Percentiles rank a stretch among this genome's conserved stretches.
Evolutionary conservation across 2,329 filamentous ascomycete genomes (phyloP).

Genomic region (Amauroascus niger): DNA sequence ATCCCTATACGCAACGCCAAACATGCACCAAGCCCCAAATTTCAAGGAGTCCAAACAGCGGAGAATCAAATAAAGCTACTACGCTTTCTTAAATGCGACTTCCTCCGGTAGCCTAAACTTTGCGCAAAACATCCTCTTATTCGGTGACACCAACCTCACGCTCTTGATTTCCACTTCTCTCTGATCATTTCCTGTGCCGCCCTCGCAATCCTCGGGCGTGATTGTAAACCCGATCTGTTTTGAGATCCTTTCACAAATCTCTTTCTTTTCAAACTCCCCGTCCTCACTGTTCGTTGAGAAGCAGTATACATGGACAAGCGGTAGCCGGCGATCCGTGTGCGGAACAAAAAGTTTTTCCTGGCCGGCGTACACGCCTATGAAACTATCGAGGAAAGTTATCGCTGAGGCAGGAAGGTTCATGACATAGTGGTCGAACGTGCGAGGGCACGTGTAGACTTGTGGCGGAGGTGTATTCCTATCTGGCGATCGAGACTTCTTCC

Average conservation of each 20-base stretch:
- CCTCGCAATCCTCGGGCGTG: slow-evolving; percentile 43
- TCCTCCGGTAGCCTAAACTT: slow-evolving; percentile 75
- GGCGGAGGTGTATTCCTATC: slow-evolving; percentile 24
- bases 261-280: slow-evolving; percentile 49
- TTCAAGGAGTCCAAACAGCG: background rate
- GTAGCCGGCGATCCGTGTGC: slow-evolving; percentile 52
- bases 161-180: slow-evolving; percentile 48
- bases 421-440: slow-evolving; percentile 80
- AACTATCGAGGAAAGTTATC: slow-evolving; percentile 68
- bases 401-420: slow-evolving; percentile 95
- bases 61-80: background rate
- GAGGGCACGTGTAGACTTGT: slow-evolving; percentile 44
- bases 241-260: slow-evolving; percentile 59
- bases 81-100: slow-evolving; percentile 58
- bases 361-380: slow-evolving; percentile 70
- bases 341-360: slow-evolving; percentile 57
- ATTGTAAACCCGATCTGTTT: slow-evolving; percentile 51
- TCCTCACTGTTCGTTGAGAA: slow-evolving; percentile 77
- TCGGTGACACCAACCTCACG: slow-evolving; percentile 80
- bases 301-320: slow-evolving; percentile 87
- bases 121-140: slow-evolving; percentile 95
- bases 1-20: background rate
- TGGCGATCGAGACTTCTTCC: background rate
- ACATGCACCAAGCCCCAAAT: background rate
- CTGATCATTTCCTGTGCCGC: slow-evolving; percentile 49